A percentile compares a stretch with the other conserved stretches of the same genome.
Conservation (phyloP, 768 basidiomycete genomes). For the Dioszegia hungarica region DNA sequence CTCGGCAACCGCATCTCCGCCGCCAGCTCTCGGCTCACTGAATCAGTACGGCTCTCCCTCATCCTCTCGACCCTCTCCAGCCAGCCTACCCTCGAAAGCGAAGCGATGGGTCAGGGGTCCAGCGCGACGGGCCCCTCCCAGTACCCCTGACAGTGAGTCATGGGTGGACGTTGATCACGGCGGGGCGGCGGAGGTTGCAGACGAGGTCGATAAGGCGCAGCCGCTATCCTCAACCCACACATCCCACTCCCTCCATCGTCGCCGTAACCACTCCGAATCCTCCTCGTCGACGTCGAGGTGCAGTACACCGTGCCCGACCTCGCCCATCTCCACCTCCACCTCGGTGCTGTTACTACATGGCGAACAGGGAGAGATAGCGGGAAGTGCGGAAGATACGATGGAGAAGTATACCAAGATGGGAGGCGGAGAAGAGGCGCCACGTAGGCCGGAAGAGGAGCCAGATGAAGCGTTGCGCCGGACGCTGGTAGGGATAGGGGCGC, state of each 20-base stretch:
- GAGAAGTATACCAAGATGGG: too few species aligned
- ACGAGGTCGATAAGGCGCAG: not conserved
- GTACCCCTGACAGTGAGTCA: not conserved
- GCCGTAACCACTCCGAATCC: not conserved
- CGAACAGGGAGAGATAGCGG: not conserved
- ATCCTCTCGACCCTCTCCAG: not conserved
- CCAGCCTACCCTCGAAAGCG: conserved; percentile 3
- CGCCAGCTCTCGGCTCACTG: not conserved
- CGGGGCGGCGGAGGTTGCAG: not conserved
- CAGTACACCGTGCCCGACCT: conserved; percentile 2
- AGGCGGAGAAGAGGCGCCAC: too few species aligned
- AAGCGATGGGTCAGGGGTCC: not conserved
- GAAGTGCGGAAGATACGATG: not conserved
- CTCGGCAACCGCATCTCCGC: not conserved
- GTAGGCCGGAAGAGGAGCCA: not conserved
- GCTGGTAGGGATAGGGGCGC: not conserved
- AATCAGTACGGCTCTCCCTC: not conserved
- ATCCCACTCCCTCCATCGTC: too few species aligned
- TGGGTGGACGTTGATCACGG: not conserved
- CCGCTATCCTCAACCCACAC: too few species aligned
- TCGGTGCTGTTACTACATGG: not conserved
- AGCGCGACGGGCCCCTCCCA: not conserved
- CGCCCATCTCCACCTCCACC: not conserved
- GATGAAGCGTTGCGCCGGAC: not conserved
- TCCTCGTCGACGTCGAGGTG: not conserved